Base-by-base conservation (phyloP, 2,329 filamentous ascomycete species). In the Talaromyces sp. region DNA sequence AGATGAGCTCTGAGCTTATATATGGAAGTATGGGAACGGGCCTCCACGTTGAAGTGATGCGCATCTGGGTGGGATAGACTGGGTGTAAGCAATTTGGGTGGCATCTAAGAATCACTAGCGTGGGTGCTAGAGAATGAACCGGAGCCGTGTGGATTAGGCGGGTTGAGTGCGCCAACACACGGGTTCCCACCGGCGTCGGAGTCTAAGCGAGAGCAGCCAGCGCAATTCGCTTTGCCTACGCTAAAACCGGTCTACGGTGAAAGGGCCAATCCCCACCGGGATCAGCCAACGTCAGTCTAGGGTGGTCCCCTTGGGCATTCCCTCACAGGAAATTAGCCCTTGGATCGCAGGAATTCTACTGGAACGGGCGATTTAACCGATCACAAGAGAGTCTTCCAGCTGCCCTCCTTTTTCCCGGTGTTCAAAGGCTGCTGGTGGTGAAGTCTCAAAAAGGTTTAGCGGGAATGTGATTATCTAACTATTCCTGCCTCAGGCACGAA, bases 91-190 rank as follows among this genome's bases (percentile, higher is more conserved):
- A 67, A 68, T 59, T 69, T 62, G 61, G 67, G 65, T 61, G 43
- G 27, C 30, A 40, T 9, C 33, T 32, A 30, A 43, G 22, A 52
- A 51, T 57, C n/a, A 44, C 53, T 67, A 68, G 67, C 49, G 47
- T 69, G 65, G 58, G 67, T 67, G 64, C 67, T 64, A 67, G 64
- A 67, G 61, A 71, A 70, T 68, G 63, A 69, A 58, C 64, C 67
- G 66, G 67, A 61, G 55, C 5, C 8, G 27, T 11, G 42, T 40
- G 35, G 33, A 30, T 39, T 30, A 16, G 20, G 46, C 22, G 14
- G 24, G 19, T 32, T 52, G 35, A 42, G 47, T 49, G 47, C 16
- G 19, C 17, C n/a, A 29, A 27, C 39, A 29, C 13, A 20, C 10
- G 5, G n/a, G 16, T 39, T 39, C 36, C 32, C 32, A 35, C 42